Conservation (phyloP, 2,329 filamentous ascomycete species). For the Trichoderma koningiopsis region DNA sequence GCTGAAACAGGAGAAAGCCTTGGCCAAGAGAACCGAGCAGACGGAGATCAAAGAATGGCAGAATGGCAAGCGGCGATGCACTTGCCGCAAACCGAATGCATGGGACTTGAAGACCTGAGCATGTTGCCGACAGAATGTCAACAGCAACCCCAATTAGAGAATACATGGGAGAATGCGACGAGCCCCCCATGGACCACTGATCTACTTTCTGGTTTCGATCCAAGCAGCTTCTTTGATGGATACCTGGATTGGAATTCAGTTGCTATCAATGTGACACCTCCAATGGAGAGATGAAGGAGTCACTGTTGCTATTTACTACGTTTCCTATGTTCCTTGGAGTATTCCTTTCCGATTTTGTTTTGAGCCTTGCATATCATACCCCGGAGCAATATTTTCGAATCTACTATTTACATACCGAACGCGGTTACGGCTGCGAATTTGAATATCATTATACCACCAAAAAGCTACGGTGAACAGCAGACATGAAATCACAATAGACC, state of each 20-base stretch:
- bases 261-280: slow-evolving; percentile 37
- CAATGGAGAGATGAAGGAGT: slow-evolving; percentile 31
- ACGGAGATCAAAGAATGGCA: slow-evolving; percentile 11
- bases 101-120: slow-evolving; percentile 17
- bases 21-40: slow-evolving; percentile 27
- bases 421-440: neutral
- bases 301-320: neutral
- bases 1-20: slow-evolving; percentile 39
- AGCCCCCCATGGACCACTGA: slow-evolving; percentile 36
- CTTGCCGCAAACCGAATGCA: slow-evolving; percentile 10
- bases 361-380: neutral
- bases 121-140: neutral
- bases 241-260: slow-evolving; percentile 41
- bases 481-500: neutral
- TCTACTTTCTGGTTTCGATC: slow-evolving; percentile 39
- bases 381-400: neutral
- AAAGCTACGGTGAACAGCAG: too few relatives aligned
- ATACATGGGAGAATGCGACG: neutral
- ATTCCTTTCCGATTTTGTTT: neutral
- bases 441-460: neutral
- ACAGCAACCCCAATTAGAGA: neutral
- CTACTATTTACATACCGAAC: neutral
- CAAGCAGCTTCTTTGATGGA: slow-evolving; percentile 41
- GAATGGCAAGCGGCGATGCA: slow-evolving; percentile 27
- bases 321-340: neutral